Percentiles rank a stretch among this genome's conserved stretches.
Conservation (phyloP, 495 filamentous ascomycete genomes). For the Hyaloscypha variabilis region DNA sequence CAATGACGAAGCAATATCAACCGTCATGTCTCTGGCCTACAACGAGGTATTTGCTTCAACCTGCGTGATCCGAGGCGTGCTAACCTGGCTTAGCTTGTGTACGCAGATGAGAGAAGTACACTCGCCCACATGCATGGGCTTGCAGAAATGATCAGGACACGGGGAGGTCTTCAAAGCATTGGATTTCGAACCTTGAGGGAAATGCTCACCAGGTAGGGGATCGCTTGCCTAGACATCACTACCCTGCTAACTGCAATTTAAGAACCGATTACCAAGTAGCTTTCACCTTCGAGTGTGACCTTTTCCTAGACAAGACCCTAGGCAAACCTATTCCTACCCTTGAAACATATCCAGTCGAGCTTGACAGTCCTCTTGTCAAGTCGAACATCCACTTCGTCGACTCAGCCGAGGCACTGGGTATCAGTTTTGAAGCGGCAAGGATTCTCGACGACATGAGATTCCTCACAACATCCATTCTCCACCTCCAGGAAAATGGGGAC, state of each 20-base stretch:
- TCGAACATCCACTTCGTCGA: slow-evolving; percentile 17
- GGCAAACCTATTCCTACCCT: slow-evolving; percentile 7
- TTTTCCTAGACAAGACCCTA: slow-evolving; percentile 10
- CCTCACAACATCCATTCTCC: slow-evolving; percentile 24
- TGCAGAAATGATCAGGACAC: slow-evolving; percentile 24
- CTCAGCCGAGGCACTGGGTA: slow-evolving; percentile 1
- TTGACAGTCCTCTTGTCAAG: slow-evolving; percentile 24
- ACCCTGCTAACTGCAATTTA: neutral
- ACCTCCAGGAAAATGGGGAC: neutral
- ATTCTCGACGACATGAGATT: slow-evolving; percentile 31
- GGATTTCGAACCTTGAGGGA: slow-evolving; percentile 9
- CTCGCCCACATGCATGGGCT: slow-evolving; percentile 30
- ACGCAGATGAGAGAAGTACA: slow-evolving; percentile 25
- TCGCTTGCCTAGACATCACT: neutral
- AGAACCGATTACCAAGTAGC: slow-evolving; percentile 31
- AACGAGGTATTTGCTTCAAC: slow-evolving; percentile 37
- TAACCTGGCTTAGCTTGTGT: slow-evolving; percentile 21
- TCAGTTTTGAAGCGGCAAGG: slow-evolving; percentile 12
- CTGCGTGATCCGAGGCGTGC: neutral
- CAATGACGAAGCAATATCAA: slow-evolving; percentile 40
- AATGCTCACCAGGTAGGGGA: slow-evolving; percentile 24
- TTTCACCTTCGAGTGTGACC: slow-evolving; percentile 25
- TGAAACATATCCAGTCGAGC: slow-evolving; percentile 5
- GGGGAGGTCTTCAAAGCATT: slow-evolving; percentile 26
- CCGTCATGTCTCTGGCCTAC: slow-evolving; percentile 41